phyloP scores from a whole-genome alignment of 2,329 filamentous ascomycete genomes.

The Hypoxylon sp. region DNA sequence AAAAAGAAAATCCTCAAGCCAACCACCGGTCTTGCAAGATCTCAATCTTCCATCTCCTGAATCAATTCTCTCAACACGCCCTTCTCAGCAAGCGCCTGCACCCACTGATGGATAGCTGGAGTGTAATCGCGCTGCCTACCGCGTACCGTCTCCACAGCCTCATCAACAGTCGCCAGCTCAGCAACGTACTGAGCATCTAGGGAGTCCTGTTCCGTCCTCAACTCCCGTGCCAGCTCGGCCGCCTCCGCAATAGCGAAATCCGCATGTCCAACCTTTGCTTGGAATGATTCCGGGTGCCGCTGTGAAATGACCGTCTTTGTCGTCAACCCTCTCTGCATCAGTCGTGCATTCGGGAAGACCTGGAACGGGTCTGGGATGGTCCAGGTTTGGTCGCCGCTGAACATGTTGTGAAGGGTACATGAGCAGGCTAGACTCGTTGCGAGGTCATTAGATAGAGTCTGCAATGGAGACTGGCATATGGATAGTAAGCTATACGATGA shows the following conservation, averaged over 20 bases:
- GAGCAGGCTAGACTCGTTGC: conserved; percentile 54
- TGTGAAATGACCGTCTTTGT: conserved; percentile 20
- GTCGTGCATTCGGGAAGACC: conserved; percentile 31
- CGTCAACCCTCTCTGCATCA: conserved; percentile 29
- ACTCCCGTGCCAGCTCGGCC: conserved; percentile 49
- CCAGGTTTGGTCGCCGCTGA: conserved; percentile 55
- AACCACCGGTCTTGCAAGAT: no score
- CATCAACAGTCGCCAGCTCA: conserved; percentile 53
- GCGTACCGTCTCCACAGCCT: conserved; percentile 61
- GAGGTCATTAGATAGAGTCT: conserved; percentile 57
- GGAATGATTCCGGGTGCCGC: conserved; percentile 8
- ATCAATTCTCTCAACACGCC: conserved; percentile 61
- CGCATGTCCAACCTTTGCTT: conserved; percentile 3
- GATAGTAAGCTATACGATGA: conserved; percentile 82
- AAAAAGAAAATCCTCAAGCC: no score
- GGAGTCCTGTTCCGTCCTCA: conserved; percentile 53
- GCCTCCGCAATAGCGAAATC: conserved; percentile 40
- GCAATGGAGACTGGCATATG: conserved; percentile 72
- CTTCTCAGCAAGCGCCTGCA: conserved; percentile 73
- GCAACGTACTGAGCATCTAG: conserved; percentile 57
- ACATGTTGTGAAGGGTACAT: conserved; percentile 49
- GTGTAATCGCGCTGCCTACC: conserved; percentile 73
- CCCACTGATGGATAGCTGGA: conserved; percentile 73
- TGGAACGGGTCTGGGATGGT: conserved; percentile 29
- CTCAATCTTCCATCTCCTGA: conserved; percentile 29